A percentile compares a stretch with the other conserved stretches of the same genome.
Evolutionary conservation across 129 eudicot species (phyloP).

Genomic region (Flaveria brownii): DNA sequence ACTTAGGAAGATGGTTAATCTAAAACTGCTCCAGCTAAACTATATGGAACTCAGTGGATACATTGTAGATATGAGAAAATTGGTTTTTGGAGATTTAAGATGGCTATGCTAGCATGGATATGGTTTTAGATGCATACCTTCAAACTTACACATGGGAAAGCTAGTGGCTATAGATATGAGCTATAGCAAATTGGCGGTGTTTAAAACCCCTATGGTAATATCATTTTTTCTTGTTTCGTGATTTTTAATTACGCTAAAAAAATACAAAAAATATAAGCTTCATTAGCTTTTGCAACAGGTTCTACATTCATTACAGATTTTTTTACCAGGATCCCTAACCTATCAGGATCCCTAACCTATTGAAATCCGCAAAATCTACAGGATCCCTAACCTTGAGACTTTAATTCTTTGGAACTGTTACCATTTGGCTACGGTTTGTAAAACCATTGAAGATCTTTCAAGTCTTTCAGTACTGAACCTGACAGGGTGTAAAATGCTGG

Average conservation of each 20-base stretch:
- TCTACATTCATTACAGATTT: slow-evolving; percentile 19
- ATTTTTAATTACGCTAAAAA: neutral
- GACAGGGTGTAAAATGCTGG: slow-evolving; percentile 31
- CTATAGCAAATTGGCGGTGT: slow-evolving; percentile 23
- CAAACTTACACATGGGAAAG: slow-evolving; percentile 23
- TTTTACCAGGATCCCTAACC: too few species aligned
- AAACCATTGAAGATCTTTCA: neutral
- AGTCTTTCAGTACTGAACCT: slow-evolving; percentile 17
- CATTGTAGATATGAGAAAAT: neutral
- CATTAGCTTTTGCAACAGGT: slow-evolving; percentile 22
- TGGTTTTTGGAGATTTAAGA: slow-evolving; percentile 28
- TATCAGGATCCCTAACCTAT: too few species aligned
- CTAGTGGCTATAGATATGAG: slow-evolving; percentile 36
- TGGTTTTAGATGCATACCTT: slow-evolving; percentile 1
- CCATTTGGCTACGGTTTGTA: slow-evolving; percentile 11
- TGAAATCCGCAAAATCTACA: slow-evolving; percentile 3
- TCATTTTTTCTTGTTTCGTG: neutral
- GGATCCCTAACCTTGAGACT: slow-evolving; percentile 30
- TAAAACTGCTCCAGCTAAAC: slow-evolving; percentile 37
- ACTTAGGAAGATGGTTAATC: slow-evolving; percentile 28
- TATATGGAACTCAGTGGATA: slow-evolving; percentile 24
- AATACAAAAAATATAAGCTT: neutral
- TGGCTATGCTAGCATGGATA: slow-evolving; percentile 40
- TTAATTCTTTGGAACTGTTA: slow-evolving; percentile 37
- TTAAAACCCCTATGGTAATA: slow-evolving; percentile 27